These are phyloP conservation scores for Nigrospora osmanthi DNA, from an alignment of 2,329 filamentous ascomycete species.

Conservation along the genomic window DNA sequence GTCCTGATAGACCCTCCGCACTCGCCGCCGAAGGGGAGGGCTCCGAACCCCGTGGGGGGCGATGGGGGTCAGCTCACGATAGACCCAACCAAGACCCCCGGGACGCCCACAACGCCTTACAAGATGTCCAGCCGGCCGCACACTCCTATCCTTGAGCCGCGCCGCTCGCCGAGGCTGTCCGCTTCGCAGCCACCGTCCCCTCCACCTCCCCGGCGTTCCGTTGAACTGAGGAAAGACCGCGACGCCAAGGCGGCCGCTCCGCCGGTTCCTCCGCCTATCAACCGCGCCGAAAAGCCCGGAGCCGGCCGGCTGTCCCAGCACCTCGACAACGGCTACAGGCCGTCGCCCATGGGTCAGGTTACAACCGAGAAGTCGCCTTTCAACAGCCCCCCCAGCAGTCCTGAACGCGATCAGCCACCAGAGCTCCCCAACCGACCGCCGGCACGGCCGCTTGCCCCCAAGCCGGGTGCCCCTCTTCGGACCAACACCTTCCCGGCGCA, in stretches of 20 bases:
- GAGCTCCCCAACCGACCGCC: conserved; percentile 40
- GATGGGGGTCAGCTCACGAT: conserved; percentile 38
- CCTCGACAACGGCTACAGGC: conserved; percentile 17
- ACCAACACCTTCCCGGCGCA: conserved; percentile 22
- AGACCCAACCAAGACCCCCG: conserved; percentile 31
- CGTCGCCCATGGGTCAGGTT: conserved; percentile 27
- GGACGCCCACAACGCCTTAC: conserved; percentile 35
- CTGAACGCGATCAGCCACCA: conserved; percentile 42
- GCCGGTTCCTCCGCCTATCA: conserved; percentile 63
- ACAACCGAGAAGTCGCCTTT: conserved; percentile 64
- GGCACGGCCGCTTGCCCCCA: conserved; percentile 30
- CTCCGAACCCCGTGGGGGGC: conserved; percentile 20
- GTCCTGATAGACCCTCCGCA: conserved; percentile 63
- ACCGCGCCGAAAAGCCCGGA: conserved; percentile 72
- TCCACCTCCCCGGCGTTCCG: conserved; percentile 56
- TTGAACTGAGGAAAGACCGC: conserved; percentile 44
- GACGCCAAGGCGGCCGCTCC: conserved; percentile 27
- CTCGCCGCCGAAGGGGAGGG: conserved; percentile 52
- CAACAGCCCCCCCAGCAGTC: conserved; percentile 72
- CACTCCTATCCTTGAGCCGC: conserved; percentile 41
- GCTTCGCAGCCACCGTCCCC: conserved; percentile 51
- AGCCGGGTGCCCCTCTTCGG: conserved; percentile 14
- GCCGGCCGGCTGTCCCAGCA: conserved; percentile 38
- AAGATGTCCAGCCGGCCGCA: conserved; percentile 48
- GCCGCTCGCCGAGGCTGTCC: conserved; percentile 38